Base-by-base conservation (phyloP, 768 basidiomycete genomes). In the Auriscalpium vulgare region DNA sequence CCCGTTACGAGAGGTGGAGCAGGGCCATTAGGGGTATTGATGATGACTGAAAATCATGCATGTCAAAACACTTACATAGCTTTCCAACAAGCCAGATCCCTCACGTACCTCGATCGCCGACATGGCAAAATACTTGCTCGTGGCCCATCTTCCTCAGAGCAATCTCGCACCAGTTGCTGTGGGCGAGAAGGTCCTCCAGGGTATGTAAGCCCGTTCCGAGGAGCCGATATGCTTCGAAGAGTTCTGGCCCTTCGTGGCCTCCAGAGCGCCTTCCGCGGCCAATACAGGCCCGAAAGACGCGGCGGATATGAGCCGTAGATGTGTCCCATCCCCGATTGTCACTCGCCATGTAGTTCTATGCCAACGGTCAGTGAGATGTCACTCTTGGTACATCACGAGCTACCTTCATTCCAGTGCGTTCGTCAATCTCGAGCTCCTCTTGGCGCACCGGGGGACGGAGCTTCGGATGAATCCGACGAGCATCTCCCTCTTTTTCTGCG, bases 141-240 rank as follows among this genome's bases (percentile, higher is more conserved):
- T 88, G 74, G 0, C 90, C 89, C 72, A 89, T 74, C 59, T 82
- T 84, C 59, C 81, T 76, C 8, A 91, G 75, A 0, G 79, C 79
- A 10, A 91, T 72, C 68, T 93, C 88, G 68, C 85, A 85, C 80
- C 85, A 91, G 70, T 91, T 84, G 65, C 81, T 83, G 67, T 91
- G 90, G 1, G 88, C 88, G 11, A 85, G 71, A 43, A 90, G 76
- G 66, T 91, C 87, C 65, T 90, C 87, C 69, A 84, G 72, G 3
- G 83, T 84, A 65, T 85, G 84, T 36, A 85, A 71, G 3, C 80
- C 83, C 19, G 78, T 82, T 3, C 88, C 88, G 16, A 91, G 75
- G 9, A 88, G 75, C 13, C 86, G 78, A 69, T 85, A 91, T 3
- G 84, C 82, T 60, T 86, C 84, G 69, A 74, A 86, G 14, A 81